A percentile compares a stretch with the other conserved stretches of the same genome.
phyloP scores from a whole-genome alignment of 495 filamentous ascomycete genomes.

The Podospora sp. region DNA sequence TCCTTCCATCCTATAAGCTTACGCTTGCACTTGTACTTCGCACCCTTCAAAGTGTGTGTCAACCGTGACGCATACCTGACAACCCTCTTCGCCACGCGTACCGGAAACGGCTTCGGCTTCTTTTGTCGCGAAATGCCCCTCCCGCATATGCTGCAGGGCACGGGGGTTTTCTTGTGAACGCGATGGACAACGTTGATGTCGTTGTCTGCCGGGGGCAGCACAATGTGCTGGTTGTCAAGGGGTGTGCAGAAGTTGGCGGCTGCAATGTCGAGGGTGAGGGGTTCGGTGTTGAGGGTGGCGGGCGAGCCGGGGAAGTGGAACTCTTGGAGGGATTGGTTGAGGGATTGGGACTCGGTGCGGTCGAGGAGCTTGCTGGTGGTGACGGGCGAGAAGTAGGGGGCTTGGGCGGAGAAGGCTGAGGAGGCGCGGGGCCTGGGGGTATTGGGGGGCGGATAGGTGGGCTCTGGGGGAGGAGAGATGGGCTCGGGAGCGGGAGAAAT shows the following conservation, averaged over 20 bases:
- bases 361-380: neutral
- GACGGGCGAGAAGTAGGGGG: neutral
- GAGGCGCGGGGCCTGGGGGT: neutral
- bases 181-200: neutral
- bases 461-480: no score
- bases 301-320: neutral
- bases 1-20: neutral
- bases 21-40: neutral
- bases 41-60: neutral
- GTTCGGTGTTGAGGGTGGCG: no score
- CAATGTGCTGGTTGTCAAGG: neutral
- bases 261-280: neutral
- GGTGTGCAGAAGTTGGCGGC: neutral
- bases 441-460: no score
- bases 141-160: neutral
- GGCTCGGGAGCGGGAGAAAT: no score
- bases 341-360: neutral
- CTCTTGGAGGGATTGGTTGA: neutral
- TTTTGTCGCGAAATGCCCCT: neutral
- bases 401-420: neutral
- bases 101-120: neutral
- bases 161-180: neutral
- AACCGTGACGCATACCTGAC: neutral
- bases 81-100: neutral
- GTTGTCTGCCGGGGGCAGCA: neutral